Evolutionary conservation across 2,329 filamentous ascomycete species (phyloP), one percentile per base, ranked within the genome.

Genomic region (Sphaceloma murrayae): DNA sequence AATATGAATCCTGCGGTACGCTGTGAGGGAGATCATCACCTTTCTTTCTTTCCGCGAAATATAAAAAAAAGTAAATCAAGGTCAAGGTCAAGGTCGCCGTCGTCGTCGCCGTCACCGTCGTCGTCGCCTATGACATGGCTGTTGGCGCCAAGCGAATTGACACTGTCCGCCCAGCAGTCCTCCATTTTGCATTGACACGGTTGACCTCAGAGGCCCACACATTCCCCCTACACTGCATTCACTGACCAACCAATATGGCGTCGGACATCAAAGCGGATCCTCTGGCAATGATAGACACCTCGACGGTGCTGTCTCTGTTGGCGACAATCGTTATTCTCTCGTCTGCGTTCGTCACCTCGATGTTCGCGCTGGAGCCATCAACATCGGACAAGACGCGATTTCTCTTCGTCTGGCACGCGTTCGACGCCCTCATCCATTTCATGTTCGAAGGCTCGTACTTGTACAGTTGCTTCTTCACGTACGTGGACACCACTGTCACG

Each of bases 351-450:
- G 19, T 64, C 21, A 61, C 68, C 43, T 73, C 72, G 31, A 54
- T 63, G 13, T 54, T 56, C 31, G 58, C 73, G 7, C 68, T 82
- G 18, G 75, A 80, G 3, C 60, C 66, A 13, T 57, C 68, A 1
- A 68, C 77, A 8, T 64, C 74, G 1, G 59, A 66, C 27, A 74
- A 78, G 42, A 71, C 73, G 46, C 85, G 87, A 49, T 67, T 84
- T 59, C 78, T 95, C 52, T 94, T 94, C 72, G 75, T 93, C 65
- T 95, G 89, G 89, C 88, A 95, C 67, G 74, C 85, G 27, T 93
- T 94, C 66, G 88, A 95, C 62, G 85, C 85, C 22, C 74, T 95
- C 32, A 89, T 88, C 57, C 91, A 98, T 68, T 78, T 93, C 64
- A 70, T 86, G 61, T 82, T 96, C 60, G 89, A 96, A 67, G 88